Conservation (phyloP, 148 eudicot genomes). For the Drosera capensis region DNA sequence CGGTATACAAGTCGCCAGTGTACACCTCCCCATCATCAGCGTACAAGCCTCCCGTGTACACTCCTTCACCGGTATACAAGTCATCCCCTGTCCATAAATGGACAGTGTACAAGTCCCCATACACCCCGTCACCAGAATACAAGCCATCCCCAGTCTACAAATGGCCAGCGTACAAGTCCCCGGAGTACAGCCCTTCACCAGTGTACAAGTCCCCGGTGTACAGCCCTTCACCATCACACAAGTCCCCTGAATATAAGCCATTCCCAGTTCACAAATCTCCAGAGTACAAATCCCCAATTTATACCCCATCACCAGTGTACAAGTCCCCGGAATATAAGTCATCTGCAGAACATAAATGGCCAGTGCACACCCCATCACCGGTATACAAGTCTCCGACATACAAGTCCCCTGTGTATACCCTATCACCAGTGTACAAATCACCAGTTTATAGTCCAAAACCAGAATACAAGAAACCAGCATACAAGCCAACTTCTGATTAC, state of each 20-base stretch:
- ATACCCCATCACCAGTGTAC: no score
- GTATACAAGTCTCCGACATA: background rate
- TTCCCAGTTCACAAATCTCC: no score
- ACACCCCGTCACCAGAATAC: no score
- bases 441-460: background rate
- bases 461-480: background rate
- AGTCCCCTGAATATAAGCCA: background rate
- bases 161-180: background rate
- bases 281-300: no score
- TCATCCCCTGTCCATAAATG: no score
- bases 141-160: constrained; percentile 1
- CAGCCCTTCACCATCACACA: background rate
- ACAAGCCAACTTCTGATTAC: background rate
- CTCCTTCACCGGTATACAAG: constrained; percentile 3
- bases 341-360: background rate
- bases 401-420: background rate
- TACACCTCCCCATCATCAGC: background rate
- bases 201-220: background rate
- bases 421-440: constrained; percentile 1
- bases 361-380: background rate
- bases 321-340: no score
- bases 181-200: background rate
- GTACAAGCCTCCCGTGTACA: constrained; percentile 1
- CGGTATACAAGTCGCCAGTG: background rate
- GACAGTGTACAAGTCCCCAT: no score